Percentiles rank a stretch among this genome's conserved stretches.
Conservation (phyloP, 75 land plant species). For the Sequoiadendron giganteum region DNA sequence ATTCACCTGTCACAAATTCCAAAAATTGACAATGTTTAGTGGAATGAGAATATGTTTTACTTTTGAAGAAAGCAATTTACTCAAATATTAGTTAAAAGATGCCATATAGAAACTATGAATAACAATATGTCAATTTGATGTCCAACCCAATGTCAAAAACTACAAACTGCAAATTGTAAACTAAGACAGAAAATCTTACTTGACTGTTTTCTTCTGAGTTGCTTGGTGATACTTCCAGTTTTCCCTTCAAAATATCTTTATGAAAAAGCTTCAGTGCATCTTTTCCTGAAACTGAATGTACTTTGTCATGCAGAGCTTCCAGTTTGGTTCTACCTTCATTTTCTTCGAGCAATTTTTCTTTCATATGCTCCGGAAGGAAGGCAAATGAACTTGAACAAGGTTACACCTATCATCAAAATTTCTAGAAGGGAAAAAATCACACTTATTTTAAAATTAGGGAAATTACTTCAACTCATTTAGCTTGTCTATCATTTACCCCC, state of each 20-base stretch:
- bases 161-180: not conserved
- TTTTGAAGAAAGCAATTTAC: not conserved
- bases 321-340: slow-evolving; percentile 22
- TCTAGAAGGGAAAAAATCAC: too few relatives aligned
- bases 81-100: not conserved
- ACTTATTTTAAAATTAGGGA: not conserved
- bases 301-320: slow-evolving; percentile 29
- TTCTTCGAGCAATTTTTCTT: slow-evolving; percentile 30
- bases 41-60: not conserved
- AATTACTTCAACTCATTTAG: not conserved
- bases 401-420: not conserved
- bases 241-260: slow-evolving; percentile 13
- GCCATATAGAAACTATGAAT: too few relatives aligned
- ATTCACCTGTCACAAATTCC: not conserved
- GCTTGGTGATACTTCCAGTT: not conserved
- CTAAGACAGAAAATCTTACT: not conserved
- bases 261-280: slow-evolving; percentile 46
- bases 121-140: too few relatives aligned
- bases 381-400: slow-evolving; percentile 32
- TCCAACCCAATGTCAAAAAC: not conserved
- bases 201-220: not conserved
- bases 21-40: not conserved
- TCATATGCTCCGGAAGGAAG: slow-evolving; percentile 37
- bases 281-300: slow-evolving; percentile 31
- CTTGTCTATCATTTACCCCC: not conserved